Percentiles rank a stretch among this genome's conserved stretches.
Evolutionary conservation across 2,329 filamentous ascomycete species (phyloP).

Genomic region (Cladophialophora carrionii): DNA sequence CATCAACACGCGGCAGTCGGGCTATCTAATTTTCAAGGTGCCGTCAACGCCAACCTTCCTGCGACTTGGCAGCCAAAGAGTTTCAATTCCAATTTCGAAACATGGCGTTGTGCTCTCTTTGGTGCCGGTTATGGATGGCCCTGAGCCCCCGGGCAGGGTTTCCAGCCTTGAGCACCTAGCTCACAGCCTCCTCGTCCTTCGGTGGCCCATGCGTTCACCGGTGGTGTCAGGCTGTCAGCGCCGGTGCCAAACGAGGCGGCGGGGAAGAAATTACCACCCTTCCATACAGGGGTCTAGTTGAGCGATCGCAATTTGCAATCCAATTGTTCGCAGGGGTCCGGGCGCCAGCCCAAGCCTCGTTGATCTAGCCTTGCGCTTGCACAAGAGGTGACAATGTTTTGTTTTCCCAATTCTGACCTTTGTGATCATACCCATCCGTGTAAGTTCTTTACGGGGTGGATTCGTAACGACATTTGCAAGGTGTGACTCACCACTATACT

Average conservation of each 20-base stretch:
- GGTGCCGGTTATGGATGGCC: not conserved
- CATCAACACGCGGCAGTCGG: not conserved
- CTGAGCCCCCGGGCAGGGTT: conserved; percentile 1
- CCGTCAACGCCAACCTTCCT: not conserved
- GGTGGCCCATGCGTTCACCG: conserved; percentile 7
- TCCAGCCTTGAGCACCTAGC: conserved; percentile 13
- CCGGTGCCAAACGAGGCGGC: conserved; percentile 20
- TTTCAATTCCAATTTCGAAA: conserved; percentile 16
- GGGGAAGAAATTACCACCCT: conserved; percentile 21
- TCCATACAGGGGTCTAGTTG: conserved; percentile 10
- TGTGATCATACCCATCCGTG: not conserved
- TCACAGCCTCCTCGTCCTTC: conserved; percentile 2
- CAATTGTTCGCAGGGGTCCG: conserved; percentile 19
- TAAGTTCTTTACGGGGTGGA: not conserved
- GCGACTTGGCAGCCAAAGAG: not conserved
- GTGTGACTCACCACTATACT: not conserved
- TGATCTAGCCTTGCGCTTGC: conserved; percentile 14
- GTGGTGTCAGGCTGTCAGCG: conserved; percentile 11
- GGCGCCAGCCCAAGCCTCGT: conserved; percentile 15
- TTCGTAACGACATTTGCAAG: not conserved
- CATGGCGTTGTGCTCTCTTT: conserved; percentile 5
- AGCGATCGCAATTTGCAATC: conserved; percentile 19
- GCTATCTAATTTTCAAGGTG: not conserved
- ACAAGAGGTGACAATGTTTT: not conserved
- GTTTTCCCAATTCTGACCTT: not conserved